These are phyloP conservation scores for Linnemannia hyalina DNA, from an alignment of 192 early-diverging fungal species.

Conservation along the genomic window DNA sequence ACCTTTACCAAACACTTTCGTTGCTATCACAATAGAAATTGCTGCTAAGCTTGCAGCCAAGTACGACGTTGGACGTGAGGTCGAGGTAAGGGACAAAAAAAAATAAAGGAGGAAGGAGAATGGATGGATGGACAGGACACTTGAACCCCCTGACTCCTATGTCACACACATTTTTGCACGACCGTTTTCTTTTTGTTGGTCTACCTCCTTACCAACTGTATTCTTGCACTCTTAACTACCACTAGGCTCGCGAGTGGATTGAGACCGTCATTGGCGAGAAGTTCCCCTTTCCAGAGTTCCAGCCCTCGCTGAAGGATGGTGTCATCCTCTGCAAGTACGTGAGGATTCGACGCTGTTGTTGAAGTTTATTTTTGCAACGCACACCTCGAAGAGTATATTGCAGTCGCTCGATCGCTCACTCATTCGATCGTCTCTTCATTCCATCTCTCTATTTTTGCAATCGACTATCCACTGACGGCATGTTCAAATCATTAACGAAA, in stretches of 20 bases:
- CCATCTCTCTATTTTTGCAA: not conserved
- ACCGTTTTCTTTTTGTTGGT: not conserved
- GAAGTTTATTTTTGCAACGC: not conserved
- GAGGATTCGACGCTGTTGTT: not conserved
- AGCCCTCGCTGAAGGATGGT: conserved; percentile 82
- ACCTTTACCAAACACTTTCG: not conserved
- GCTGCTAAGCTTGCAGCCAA: conserved; percentile 57
- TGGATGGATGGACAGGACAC: not conserved
- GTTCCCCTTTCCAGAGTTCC: conserved; percentile 67
- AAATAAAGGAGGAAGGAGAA: not conserved
- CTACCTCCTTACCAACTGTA: not conserved
- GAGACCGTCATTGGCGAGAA: conserved; percentile 70
- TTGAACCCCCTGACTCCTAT: not conserved
- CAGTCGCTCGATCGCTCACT: not conserved
- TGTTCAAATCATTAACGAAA: not conserved
- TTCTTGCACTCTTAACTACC: not conserved
- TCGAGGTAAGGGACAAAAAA: conserved; percentile 20
- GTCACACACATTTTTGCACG: not conserved
- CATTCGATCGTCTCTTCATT: not conserved
- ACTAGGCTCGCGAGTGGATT: conserved; percentile 79
- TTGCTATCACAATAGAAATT: conserved; percentile 27
- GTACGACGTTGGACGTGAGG: conserved; percentile 50
- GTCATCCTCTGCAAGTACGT: conserved; percentile 81
- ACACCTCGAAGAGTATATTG: not conserved
- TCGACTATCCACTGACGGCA: not conserved